Evolutionary conservation across 2,329 filamentous ascomycete species (phyloP).

Genomic region (Alternaria longipes): DNA sequence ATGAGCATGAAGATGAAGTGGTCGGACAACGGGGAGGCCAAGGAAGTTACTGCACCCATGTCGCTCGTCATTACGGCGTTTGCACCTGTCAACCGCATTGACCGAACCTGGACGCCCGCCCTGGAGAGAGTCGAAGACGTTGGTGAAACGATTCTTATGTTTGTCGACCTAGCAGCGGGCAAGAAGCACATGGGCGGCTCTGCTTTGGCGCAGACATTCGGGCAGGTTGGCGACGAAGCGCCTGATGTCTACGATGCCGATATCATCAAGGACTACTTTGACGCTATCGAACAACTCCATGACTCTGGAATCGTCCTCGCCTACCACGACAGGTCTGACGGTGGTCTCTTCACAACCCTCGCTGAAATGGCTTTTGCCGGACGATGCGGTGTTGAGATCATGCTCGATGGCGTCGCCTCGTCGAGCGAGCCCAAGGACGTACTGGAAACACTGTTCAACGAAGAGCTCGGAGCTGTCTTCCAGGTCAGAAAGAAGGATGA

Average conservation of each 20-base stretch:
- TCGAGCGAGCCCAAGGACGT: slow-evolving; percentile 71
- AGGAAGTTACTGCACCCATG: slow-evolving; percentile 90
- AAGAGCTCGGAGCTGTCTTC: slow-evolving; percentile 95
- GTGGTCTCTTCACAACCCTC: slow-evolving; percentile 87
- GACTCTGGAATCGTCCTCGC: slow-evolving; percentile 80
- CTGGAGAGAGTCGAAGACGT: slow-evolving; percentile 84
- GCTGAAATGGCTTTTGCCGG: slow-evolving; percentile 99
- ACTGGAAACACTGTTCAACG: slow-evolving; percentile 87
- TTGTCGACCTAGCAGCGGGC: slow-evolving; percentile 86
- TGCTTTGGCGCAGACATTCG: slow-evolving; percentile 87
- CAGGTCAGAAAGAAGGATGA: slow-evolving; percentile 88
- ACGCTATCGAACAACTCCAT: slow-evolving; percentile 77
- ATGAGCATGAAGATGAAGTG: slow-evolving; percentile 99
- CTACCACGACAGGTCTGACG: slow-evolving; percentile 94
- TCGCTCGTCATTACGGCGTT: slow-evolving; percentile 93
- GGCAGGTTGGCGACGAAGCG: slow-evolving; percentile 82
- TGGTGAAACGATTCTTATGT: slow-evolving; percentile 87
- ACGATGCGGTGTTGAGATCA: slow-evolving; percentile 84
- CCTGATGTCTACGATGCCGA: slow-evolving; percentile 87
- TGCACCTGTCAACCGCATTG: slow-evolving; percentile 80
- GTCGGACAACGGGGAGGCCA: slow-evolving; percentile 70
- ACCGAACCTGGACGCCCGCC: slow-evolving; percentile 93
- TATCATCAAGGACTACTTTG: slow-evolving; percentile 87
- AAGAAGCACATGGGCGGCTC: slow-evolving; percentile 88
- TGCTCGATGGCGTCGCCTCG: slow-evolving; percentile 75